Base-by-base conservation (phyloP, 164 flowering plant species). In the Euptelea pleiosperma region DNA sequence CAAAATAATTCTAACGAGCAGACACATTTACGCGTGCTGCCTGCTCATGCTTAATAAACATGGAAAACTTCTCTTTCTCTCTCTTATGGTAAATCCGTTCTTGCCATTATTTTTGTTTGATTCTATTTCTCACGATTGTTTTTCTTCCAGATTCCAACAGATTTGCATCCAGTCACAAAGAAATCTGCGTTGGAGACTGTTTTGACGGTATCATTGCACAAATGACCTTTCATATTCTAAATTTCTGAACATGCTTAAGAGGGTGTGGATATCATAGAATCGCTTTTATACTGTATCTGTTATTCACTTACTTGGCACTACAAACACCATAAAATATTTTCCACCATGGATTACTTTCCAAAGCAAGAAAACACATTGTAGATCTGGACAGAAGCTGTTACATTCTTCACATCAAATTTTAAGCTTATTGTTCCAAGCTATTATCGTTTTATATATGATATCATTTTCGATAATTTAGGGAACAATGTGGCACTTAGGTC, bases 171-270 rank as follows among this genome's bases (percentile, higher is more conserved):
- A 12, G 79, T 53, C 37, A 88, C 97, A 11, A 91, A 86, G 57
- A 94, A 91, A 74, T 91, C 97, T 70, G 43, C 97, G 6, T 61
- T 94, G 78, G 99, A 94, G 80, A 94, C 99, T 58, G 99, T 94
- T 39, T 75, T 91, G 73, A 94, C 97, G 91, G 98, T 92, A 89
- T 22, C 11, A 33, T 61, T 62, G 21, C 65, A 33, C 6, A 36
- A 18, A n/a, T 40, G 31, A 30, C 12, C 18, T 25, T 43, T 60
- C 42, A n/a, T 34, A 18, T 33, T 50, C 21, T 31, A 2, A 43
- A 5, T 37, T 33, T 63, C 15, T 55, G 8, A 22, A 40, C 10
- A 6, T 2, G 10, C 12, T 52, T 21, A 14, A 14, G 8, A 40
- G 15, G 5, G 52, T 51, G 5, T 28, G 40, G 24, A 3, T n/a